phyloP scores from a whole-genome alignment of 78 protist species.

The Guillardia theta region DNA sequence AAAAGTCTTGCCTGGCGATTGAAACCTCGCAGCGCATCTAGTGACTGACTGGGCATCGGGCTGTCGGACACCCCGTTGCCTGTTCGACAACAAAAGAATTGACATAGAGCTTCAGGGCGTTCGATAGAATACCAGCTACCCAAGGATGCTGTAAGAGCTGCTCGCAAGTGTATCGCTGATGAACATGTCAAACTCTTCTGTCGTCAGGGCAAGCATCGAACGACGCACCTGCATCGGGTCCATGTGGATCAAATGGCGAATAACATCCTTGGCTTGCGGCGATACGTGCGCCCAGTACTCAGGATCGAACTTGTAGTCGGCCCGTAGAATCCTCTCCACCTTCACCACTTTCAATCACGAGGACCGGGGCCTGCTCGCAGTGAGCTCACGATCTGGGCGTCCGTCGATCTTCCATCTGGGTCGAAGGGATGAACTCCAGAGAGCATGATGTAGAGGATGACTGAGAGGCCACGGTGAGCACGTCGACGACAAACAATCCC shows the following conservation, averaged over 20 bases:
- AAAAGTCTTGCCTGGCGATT: neutral
- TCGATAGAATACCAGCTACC: neutral
- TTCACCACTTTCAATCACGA: neutral
- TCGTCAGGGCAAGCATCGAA: neutral
- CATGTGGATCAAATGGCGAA: neutral
- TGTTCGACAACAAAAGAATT: neutral
- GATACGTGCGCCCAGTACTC: neutral
- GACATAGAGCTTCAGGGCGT: neutral
- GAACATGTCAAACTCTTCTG: neutral
- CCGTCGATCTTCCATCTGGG: neutral
- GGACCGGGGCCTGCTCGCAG: neutral
- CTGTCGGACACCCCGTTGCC: too few relatives aligned
- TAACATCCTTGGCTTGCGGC: neutral
- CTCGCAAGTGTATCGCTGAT: neutral
- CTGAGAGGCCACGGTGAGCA: neutral
- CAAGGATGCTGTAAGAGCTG: constrained; percentile 7
- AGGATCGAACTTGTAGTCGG: neutral
- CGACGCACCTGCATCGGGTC: neutral
- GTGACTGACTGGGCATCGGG: too few relatives aligned
- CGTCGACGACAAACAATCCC: neutral
- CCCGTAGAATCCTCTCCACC: constrained; percentile 19
- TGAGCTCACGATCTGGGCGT: neutral
- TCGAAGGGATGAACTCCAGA: constrained; percentile 30
- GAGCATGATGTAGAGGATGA: constrained; percentile 34
- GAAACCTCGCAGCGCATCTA: neutral